phyloP scores from a whole-genome alignment of 2,329 filamentous ascomycete species.

The Pseudopithomyces maydicus region DNA sequence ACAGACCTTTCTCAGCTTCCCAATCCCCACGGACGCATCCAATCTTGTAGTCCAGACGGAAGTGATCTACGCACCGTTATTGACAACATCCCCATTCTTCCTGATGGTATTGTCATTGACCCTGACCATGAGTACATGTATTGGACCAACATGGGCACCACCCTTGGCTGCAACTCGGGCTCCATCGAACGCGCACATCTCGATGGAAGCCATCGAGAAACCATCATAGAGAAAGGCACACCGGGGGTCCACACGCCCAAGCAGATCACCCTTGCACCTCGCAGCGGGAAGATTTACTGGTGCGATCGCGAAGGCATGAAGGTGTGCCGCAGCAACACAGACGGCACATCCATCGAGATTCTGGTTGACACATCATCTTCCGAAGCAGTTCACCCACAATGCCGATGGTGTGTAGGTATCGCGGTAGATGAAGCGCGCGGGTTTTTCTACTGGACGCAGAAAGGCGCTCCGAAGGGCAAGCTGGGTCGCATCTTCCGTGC shows the following conservation, averaged over 20 bases:
- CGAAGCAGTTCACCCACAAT: conserved; percentile 27
- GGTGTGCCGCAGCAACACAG: conserved; percentile 36
- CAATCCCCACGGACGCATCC: conserved; percentile 17
- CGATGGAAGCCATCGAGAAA: conserved; percentile 53
- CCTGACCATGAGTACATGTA: conserved; percentile 23
- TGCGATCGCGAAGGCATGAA: conserved; percentile 52
- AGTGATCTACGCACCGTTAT: conserved; percentile 7
- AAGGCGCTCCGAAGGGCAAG: conserved; percentile 58
- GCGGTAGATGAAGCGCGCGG: conserved; percentile 50
- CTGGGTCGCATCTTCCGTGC: conserved; percentile 61
- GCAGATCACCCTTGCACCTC: conserved; percentile 37
- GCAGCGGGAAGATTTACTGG: conserved; percentile 41
- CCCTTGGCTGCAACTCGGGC: conserved; percentile 44
- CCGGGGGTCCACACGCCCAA: conserved; percentile 54
- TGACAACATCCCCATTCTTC: conserved; percentile 12
- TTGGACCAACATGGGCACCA: conserved; percentile 28
- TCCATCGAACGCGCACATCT: conserved; percentile 50
- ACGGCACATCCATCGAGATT: conserved; percentile 15
- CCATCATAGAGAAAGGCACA: conserved; percentile 50
- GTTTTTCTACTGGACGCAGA: conserved; percentile 66
- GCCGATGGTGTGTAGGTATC: conserved; percentile 62
- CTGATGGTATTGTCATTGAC: conserved; percentile 33
- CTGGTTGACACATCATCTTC: conserved; percentile 14
- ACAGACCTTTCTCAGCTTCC: conserved; percentile 4
- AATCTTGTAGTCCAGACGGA: conserved; percentile 18